Evolutionary conservation across 306 rosid genomes (phyloP).

Genomic region (Cucumis cinereus): DNA sequence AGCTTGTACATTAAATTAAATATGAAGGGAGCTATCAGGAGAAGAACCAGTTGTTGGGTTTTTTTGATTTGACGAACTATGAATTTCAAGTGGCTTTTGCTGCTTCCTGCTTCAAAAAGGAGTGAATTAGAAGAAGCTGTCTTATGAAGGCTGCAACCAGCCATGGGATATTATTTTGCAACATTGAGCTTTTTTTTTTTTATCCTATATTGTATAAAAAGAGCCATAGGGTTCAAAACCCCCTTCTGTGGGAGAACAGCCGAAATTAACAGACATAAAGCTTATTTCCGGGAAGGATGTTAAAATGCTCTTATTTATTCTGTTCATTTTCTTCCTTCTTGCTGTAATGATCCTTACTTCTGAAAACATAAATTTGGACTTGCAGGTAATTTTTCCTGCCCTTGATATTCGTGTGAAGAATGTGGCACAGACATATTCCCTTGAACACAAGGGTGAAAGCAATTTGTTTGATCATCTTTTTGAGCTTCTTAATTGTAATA

Average conservation of each 20-base stretch:
- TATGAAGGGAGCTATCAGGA: not conserved
- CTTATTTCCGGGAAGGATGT: constrained; percentile 1
- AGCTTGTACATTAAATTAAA: not conserved
- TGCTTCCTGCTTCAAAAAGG: not conserved
- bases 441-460: constrained; percentile 93
- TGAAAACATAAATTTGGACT: constrained; percentile 19
- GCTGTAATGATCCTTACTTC: constrained; percentile 9
- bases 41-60: not conserved
- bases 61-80: not conserved
- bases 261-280: not conserved
- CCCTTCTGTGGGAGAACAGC: not conserved
- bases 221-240: not conserved
- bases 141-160: not conserved
- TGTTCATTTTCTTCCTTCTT: constrained; percentile 7
- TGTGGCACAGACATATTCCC: constrained; percentile 96
- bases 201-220: not conserved
- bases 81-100: not conserved
- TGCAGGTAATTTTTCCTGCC: constrained; percentile 94
- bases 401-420: constrained; percentile 97
- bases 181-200: not conserved
- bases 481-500: constrained; percentile 55
- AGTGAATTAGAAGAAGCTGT: not conserved
- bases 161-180: not conserved
- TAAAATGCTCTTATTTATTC: not conserved
- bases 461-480: constrained; percentile 82